Percentiles rank a stretch among this genome's conserved stretches.
These are phyloP conservation scores for Phyllosticta citribraziliensis DNA, from an alignment of 2,329 filamentous ascomycete species.

Conservation along the genomic window DNA sequence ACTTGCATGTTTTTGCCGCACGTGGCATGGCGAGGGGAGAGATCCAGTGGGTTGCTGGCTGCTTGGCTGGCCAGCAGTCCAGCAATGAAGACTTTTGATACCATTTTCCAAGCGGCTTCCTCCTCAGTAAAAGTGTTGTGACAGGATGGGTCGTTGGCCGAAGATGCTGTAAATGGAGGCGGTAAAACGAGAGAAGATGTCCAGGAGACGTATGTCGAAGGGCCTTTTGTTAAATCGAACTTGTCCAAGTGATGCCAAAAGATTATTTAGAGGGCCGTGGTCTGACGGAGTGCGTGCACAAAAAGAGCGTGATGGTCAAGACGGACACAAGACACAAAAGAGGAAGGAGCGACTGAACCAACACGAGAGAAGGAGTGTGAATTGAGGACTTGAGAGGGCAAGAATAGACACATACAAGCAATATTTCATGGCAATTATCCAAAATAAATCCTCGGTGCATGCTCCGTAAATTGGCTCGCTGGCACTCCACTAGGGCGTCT, in stretches of 20 bases:
- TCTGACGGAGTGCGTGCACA: background rate
- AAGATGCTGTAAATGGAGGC: background rate
- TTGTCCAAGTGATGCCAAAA: background rate
- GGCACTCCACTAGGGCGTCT: background rate
- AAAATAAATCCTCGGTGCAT: background rate
- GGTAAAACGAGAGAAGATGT: background rate
- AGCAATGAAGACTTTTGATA: background rate
- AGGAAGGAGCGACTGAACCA: background rate
- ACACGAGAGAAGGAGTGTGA: background rate
- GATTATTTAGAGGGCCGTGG: background rate
- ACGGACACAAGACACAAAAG: background rate
- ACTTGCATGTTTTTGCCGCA: slow-evolving; percentile 19
- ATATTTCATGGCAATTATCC: background rate
- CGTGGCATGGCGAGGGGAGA: background rate
- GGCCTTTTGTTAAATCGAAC: background rate
- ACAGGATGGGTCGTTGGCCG: background rate
- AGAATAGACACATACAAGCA: background rate
- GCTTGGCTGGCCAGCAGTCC: background rate
- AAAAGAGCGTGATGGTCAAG: background rate
- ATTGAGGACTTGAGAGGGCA: background rate
- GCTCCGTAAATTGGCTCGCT: background rate
- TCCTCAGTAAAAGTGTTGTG: background rate
- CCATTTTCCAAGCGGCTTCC: background rate
- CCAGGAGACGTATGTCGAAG: background rate
- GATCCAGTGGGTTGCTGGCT: background rate